phyloP scores from a whole-genome alignment of 805 yeast genomes.

The Saccharomycopsis javanensis region DNA sequence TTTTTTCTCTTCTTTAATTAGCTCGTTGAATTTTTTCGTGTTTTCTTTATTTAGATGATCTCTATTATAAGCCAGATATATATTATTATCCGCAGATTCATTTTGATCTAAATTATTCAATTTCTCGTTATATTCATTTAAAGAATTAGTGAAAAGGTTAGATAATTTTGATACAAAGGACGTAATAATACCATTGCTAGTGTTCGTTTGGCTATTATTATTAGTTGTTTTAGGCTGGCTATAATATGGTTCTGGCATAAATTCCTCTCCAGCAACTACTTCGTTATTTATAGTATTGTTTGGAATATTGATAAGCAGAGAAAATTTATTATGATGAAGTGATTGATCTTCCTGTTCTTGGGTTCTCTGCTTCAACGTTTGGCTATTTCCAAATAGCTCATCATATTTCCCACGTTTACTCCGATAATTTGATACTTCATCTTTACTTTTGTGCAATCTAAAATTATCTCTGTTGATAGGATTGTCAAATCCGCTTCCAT shows the following conservation, averaged over 20 bases:
- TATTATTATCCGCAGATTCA: neutral
- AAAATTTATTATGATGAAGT: neutral
- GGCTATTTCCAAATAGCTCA: neutral
- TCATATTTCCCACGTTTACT: neutral
- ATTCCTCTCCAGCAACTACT: slow-evolving; percentile 9
- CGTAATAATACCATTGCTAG: slow-evolving; percentile 5
- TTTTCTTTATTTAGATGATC: slow-evolving; percentile 5
- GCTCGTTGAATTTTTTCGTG: slow-evolving; percentile 1
- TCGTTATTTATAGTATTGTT: neutral
- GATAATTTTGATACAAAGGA: slow-evolving; percentile 10
- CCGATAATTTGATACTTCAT: neutral
- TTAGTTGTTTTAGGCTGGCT: neutral
- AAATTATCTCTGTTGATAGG: neutral
- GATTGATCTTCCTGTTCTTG: neutral
- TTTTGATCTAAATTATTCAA: neutral
- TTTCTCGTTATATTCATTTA: neutral
- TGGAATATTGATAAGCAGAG: neutral
- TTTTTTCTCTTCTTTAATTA: neutral
- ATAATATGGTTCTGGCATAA: slow-evolving; percentile 7
- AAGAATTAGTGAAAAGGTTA: slow-evolving; percentile 2
- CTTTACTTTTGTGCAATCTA: neutral
- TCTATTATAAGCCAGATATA: neutral
- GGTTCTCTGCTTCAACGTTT: neutral
- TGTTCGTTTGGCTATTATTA: neutral
- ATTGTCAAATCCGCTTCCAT: neutral